Base-by-base conservation (phyloP, 2,329 filamentous ascomycete species). In the Chaetomium olivaceum region DNA sequence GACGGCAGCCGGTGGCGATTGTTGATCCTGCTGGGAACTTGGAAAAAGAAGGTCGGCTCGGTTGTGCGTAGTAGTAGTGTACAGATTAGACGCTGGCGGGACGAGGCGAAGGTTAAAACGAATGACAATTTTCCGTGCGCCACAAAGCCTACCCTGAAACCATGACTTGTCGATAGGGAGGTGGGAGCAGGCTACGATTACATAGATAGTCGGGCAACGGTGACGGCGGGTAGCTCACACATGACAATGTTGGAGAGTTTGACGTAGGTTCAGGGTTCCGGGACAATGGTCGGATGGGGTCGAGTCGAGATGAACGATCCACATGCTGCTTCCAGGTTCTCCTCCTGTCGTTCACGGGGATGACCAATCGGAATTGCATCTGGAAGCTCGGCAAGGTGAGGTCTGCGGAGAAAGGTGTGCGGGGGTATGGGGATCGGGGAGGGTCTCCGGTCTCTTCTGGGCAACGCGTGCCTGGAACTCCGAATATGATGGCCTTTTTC, bases 371-470 rank as follows among this genome's bases (percentile, higher is more conserved):
- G 19, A 4, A 27, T 9, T 21, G 27, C 50, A 36, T 39, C 19
- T 52, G 21, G n/a, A 21, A 6, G 27, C 43, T 50, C 43, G 61
- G 52, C 25, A 57, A 51, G 61, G 61, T 57, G 52, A 21, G 52
- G 21, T 39, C 50, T 62, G 61, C 61, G 61, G 61, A 62, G 61
- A 57, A 59, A 36, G 60, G 33, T 58, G 52, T 50, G 61, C 54
- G 61, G 61, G 61, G 61, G n/a, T 21, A 27, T 29, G 36, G 36
- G 36, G 43, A 54, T 46, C 48, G 43, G 54, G 54, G 19, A 33
- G 11, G 6, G 56, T 48, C 62, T 64, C 62, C 56, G 56, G 31
- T 60, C 56, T 54, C 62, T 31, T 64, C 56, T 60, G 56, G 56
- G 29, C 27, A 48, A 52, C 21, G 11, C n/a, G 11, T 50, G 23